A percentile compares a stretch with the other conserved stretches of the same genome.
Conservation (phyloP, 2,329 filamentous ascomycete genomes). For the Metarhizium album region DNA sequence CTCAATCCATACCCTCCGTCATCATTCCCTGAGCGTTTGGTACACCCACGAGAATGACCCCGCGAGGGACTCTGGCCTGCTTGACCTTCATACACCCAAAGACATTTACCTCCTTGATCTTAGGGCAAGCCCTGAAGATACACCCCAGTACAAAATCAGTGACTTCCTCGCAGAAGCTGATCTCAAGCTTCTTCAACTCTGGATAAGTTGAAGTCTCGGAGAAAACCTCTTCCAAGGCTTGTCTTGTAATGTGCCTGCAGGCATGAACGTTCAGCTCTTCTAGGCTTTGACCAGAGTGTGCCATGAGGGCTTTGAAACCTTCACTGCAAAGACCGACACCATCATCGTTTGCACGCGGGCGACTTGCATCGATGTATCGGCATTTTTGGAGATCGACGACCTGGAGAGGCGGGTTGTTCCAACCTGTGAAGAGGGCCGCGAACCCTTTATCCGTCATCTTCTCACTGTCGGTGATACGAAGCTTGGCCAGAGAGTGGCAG, state of each 20-base stretch:
- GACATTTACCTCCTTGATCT: conserved; percentile 46
- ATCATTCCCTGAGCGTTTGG: conserved; percentile 50
- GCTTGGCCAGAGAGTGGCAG: conserved; percentile 59
- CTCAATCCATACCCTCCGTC: conserved; percentile 34
- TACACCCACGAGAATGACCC: conserved; percentile 46
- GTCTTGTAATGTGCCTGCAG: conserved; percentile 67
- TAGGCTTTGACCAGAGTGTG: conserved; percentile 61
- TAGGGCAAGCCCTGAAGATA: conserved; percentile 55
- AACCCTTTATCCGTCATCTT: conserved; percentile 67
- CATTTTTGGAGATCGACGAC: conserved; percentile 68
- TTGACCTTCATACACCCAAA: conserved; percentile 56
- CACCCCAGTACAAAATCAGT: conserved; percentile 53
- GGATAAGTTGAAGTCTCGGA: conserved; percentile 49
- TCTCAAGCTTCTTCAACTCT: conserved; percentile 58
- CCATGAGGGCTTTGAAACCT: conserved; percentile 74
- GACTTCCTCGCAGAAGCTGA: conserved; percentile 64
- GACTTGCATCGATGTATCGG: conserved; percentile 62
- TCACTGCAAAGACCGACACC: conserved; percentile 62
- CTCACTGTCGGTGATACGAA: conserved; percentile 72
- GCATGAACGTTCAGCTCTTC: conserved; percentile 66
- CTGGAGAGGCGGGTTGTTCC: conserved; percentile 61
- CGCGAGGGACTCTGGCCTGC: conserved; percentile 40
- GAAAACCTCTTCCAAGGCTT: conserved; percentile 68
- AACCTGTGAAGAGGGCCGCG: conserved; percentile 59
- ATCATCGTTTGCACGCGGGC: conserved; percentile 53